These are phyloP conservation scores for Paraconiothyrium brasiliense DNA, from an alignment of 2,329 filamentous ascomycete species.

Conservation along the genomic window DNA sequence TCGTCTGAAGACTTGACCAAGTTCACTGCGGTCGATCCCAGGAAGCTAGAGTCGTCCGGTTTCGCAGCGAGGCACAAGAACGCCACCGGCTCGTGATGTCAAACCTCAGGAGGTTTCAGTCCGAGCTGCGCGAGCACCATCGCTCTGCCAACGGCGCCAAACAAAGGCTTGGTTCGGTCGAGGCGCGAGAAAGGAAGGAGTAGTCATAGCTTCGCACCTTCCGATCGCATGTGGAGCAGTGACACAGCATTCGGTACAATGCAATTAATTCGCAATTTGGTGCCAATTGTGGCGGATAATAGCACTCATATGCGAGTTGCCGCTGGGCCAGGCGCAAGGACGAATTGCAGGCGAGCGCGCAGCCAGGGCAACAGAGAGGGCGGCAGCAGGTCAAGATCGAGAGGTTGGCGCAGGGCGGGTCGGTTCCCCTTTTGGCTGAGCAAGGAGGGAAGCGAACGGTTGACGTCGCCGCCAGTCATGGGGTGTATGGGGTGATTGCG, in stretches of 20 bases:
- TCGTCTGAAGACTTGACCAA: background rate
- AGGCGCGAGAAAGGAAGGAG: background rate
- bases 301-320: slow-evolving; percentile 7
- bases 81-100: slow-evolving; percentile 4
- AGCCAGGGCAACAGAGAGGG: background rate
- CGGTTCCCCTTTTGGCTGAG: slow-evolving; percentile 9
- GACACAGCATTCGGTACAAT: slow-evolving; percentile 9
- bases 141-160: background rate
- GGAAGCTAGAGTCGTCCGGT: background rate
- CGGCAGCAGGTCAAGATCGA: background rate
- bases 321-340: slow-evolving; percentile 10
- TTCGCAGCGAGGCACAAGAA: slow-evolving; percentile 10
- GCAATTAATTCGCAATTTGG: slow-evolving; percentile 13
- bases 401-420: background rate
- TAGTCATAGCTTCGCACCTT: slow-evolving; percentile 1
- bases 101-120: background rate
- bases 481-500: background rate
- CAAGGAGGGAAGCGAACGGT: slow-evolving; percentile 10
- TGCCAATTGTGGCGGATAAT: slow-evolving; percentile 5
- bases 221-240: slow-evolving; percentile 9
- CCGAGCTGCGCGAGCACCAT: background rate
- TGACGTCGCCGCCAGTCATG: slow-evolving; percentile 9
- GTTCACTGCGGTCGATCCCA: background rate
- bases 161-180: background rate
- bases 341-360: slow-evolving; percentile 3